Evolutionary conservation across 176 grass and related monocot species (phyloP), one percentile per base, ranked within the genome.

Genomic region (Zoysia pacifica): DNA sequence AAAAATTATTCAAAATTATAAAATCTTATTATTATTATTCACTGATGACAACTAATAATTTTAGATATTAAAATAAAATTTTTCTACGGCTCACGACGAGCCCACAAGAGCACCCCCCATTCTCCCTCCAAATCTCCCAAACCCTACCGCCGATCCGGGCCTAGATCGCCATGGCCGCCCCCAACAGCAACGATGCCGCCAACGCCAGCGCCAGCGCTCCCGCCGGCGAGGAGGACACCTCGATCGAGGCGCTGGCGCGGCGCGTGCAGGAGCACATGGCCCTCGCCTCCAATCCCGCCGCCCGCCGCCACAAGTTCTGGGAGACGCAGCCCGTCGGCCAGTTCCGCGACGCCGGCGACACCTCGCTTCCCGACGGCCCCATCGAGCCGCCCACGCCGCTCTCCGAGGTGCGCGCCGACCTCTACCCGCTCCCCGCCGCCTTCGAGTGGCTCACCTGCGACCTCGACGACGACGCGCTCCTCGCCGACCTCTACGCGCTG

Each of bases 391-490:
- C 90, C 48, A 88, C 86, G 12, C 82, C 84, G 11, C 66, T 99
- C 61, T 91, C 90, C 38, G 97, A 95, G 78, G 97, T 99, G 28
- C 93, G 91, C 81, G 78, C 91, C 53, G 97, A 99, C 75, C 88
- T 93, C 16, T 99, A 99, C 88, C 86, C 79, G 72, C 93, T 99
- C 47, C 97, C 93, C 3, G 79, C 80, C n/a, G 79, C 79, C 43
- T 99, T 96, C 82, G 97, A 99, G 87, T 99, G 97, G 97, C 83
- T 84, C n/a, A 99, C 93, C 71, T 99, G 97, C 89, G 90, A 96
- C 80, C 90, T 99, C 79, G 97, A 96, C 14, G 97, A 99, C 69
- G 90, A 89, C 4, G 68, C 77, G 48, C 78, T 93, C 89, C 91
- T 94, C 70, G 60, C 71, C 65, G 97, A 99, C 86, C 90, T 99